These are phyloP conservation scores for Tulasnella sp. DNA, from an alignment of 768 basidiomycete genomes.

Conservation along the genomic window DNA sequence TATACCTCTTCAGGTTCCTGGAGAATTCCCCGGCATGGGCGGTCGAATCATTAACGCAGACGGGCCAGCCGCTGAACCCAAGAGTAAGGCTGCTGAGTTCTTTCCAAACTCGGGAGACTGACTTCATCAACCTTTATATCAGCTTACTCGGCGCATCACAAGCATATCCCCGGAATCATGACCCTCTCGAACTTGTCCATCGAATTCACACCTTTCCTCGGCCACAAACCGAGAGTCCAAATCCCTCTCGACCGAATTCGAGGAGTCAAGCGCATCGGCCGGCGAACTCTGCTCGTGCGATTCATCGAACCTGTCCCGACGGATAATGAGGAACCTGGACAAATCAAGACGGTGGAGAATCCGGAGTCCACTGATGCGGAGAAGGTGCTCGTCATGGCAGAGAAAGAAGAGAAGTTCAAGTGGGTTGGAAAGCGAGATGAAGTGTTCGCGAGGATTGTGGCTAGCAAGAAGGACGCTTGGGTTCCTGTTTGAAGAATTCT, in stretches of 20 bases:
- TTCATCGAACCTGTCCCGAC: conserved; percentile 19
- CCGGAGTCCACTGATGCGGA: neutral
- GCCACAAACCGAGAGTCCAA: conserved; percentile 33
- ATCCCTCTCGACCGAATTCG: conserved; percentile 38
- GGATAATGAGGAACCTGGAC: neutral
- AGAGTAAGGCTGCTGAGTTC: neutral
- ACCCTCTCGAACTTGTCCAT: conserved; percentile 40
- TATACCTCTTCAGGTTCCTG: neutral
- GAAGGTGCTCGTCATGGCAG: conserved; percentile 17
- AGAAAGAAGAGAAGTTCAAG: conserved; percentile 42
- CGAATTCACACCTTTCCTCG: conserved; percentile 45
- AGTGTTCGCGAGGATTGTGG: conserved; percentile 51
- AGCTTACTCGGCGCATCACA: conserved; percentile 54
- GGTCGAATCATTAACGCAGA: neutral
- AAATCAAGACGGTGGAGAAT: neutral
- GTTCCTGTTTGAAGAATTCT: conserved; percentile 28
- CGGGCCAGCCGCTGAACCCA: neutral
- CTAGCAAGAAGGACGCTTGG: conserved; percentile 40
- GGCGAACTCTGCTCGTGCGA: conserved; percentile 40
- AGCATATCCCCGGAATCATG: conserved; percentile 45
- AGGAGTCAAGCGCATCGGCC: conserved; percentile 45
- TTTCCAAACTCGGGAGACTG: neutral
- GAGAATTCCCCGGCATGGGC: neutral
- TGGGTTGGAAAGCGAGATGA: conserved; percentile 56
- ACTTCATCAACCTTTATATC: neutral